These are phyloP conservation scores for Phoenix dactylifera DNA, from an alignment of 176 grass and related monocot genomes.

Conservation along the genomic window DNA sequence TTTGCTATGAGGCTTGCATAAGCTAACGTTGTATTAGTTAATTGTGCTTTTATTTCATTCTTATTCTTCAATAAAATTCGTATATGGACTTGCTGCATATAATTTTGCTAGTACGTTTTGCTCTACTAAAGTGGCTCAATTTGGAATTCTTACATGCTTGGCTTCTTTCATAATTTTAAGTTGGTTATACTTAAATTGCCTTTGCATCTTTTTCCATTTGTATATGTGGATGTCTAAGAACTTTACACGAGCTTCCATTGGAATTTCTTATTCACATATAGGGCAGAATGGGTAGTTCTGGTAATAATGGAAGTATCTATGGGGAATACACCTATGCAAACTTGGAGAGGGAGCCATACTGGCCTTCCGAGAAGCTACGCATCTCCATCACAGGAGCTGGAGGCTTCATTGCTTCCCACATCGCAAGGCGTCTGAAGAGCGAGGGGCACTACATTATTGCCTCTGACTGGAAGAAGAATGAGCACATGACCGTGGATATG, in stretches of 20 bases:
- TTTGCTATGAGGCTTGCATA: too few relatives aligned
- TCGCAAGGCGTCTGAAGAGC: constrained; percentile 63
- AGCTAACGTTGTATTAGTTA: too few relatives aligned
- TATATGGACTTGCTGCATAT: too few relatives aligned
- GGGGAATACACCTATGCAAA: constrained; percentile 11
- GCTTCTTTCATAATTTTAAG: too few relatives aligned
- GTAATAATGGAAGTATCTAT: constrained; percentile 8
- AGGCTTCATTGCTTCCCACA: constrained; percentile 82
- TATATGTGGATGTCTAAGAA: too few relatives aligned
- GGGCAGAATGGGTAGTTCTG: constrained; percentile 14
- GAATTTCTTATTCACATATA: background rate
- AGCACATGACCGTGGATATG: constrained; percentile 88
- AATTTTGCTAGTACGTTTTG: too few relatives aligned
- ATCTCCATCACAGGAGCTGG: constrained; percentile 42
- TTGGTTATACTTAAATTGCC: too few relatives aligned
- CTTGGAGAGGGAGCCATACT: constrained; percentile 15
- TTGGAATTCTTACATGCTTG: too few relatives aligned
- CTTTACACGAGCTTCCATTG: constrained; percentile 3
- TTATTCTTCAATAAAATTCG: too few relatives aligned
- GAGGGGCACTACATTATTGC: constrained; percentile 79
- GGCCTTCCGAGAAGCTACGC: constrained; percentile 10
- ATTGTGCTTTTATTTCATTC: too few relatives aligned
- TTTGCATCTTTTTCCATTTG: background rate
- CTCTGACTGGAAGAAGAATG: constrained; percentile 97
- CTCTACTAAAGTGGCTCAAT: too few relatives aligned